Percentiles rank a stretch among this genome's conserved stretches.
phyloP scores from a whole-genome alignment of 768 basidiomycete genomes.

The Leccinum subtestaceum region DNA sequence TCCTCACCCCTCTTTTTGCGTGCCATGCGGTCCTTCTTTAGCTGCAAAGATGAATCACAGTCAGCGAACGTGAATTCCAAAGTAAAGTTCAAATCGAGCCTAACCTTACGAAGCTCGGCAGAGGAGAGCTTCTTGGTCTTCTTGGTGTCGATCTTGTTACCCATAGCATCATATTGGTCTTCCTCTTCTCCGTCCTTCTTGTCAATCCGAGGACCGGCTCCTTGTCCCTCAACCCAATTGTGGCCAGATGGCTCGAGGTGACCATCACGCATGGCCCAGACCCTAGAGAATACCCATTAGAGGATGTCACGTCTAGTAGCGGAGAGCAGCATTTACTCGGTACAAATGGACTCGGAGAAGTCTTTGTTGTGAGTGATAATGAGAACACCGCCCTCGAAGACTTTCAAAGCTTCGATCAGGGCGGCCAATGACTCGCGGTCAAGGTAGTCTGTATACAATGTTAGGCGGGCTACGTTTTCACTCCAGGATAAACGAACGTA shows the following conservation, averaged over 20 bases:
- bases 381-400: conserved; percentile 97
- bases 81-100: conserved; percentile 11
- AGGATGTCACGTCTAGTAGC: not conserved
- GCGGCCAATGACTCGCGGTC: conserved; percentile 99
- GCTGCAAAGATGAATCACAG: conserved; percentile 21
- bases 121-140: conserved; percentile 87
- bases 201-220: conserved; percentile 92
- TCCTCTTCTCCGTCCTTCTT: conserved; percentile 90
- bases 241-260: conserved; percentile 94
- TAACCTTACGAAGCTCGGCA: conserved; percentile 76
- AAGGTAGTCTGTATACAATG: conserved; percentile 72
- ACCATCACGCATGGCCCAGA: conserved; percentile 99
- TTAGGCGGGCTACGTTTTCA: not conserved
- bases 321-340: conserved; percentile 48
- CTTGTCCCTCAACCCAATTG: conserved; percentile 99
- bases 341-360: conserved; percentile 98
- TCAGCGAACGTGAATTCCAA: conserved; percentile 11
- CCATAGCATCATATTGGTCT: conserved; percentile 93
- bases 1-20: conserved; percentile 87
- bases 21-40: conserved; percentile 96
- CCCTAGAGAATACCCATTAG: conserved; percentile 37
- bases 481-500: conserved; percentile 33
- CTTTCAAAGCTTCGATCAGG: conserved; percentile 96
- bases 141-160: conserved; percentile 88
- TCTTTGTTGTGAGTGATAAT: conserved; percentile 97